Conservation (phyloP, 2,329 filamentous ascomycete species). For the Decorospora gaudefroyi region DNA sequence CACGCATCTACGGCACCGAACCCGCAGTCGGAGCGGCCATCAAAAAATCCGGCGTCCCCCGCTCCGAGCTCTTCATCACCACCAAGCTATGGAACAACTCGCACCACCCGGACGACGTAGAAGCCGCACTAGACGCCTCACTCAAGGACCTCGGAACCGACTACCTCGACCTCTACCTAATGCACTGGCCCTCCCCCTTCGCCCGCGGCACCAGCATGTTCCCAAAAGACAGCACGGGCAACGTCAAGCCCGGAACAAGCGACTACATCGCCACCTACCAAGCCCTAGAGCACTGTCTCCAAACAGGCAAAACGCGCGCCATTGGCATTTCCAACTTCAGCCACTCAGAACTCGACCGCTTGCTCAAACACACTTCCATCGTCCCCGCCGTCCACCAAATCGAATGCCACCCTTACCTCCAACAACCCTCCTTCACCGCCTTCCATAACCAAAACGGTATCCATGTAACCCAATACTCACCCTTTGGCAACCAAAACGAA, state of each 20-base stretch:
- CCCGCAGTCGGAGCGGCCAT: constrained; percentile 34
- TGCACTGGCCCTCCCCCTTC: constrained; percentile 78
- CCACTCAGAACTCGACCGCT: constrained; percentile 53
- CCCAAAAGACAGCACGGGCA: constrained; percentile 55
- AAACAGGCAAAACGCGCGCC: constrained; percentile 40
- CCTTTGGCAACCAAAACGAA: constrained; percentile 43
- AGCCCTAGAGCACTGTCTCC: constrained; percentile 49
- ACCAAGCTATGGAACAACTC: constrained; percentile 92
- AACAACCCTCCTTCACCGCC: constrained; percentile 31
- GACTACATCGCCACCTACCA: constrained; percentile 42
- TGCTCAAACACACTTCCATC: constrained; percentile 53
- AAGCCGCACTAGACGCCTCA: constrained; percentile 71
- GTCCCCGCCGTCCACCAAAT: constrained; percentile 42
- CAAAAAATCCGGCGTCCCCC: constrained; percentile 39
- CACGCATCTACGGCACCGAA: constrained; percentile 36
- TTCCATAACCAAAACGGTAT: constrained; percentile 40
- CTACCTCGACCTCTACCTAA: constrained; percentile 87
- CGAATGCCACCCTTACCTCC: constrained; percentile 41
- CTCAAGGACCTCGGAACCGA: constrained; percentile 77
- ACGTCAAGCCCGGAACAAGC: constrained; percentile 26
- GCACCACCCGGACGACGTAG: constrained; percentile 70
- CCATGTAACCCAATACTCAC: constrained; percentile 43
- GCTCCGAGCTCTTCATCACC: constrained; percentile 54
- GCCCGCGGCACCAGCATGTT: constrained; percentile 67
- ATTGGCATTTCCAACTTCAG: constrained; percentile 46